These are phyloP conservation scores for Polytrichum commune DNA, from an alignment of 225 moss, liverwort and hornwort genomes.

Conservation along the genomic window DNA sequence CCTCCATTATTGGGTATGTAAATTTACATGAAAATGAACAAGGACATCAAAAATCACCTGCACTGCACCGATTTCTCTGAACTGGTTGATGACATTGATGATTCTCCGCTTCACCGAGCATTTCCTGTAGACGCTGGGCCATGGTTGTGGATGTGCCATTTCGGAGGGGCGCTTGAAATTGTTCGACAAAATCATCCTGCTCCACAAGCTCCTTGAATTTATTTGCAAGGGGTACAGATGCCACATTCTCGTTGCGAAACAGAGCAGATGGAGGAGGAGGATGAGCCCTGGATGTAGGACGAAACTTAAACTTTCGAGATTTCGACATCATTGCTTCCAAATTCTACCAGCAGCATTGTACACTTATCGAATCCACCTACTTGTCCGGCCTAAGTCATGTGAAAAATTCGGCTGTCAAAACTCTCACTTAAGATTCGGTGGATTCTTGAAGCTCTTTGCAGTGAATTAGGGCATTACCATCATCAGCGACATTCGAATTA, in stretches of 20 bases:
- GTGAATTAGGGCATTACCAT: too few relatives aligned
- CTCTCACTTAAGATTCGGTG: too few relatives aligned
- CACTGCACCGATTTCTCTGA: not conserved
- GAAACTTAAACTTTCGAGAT: slow-evolving; percentile 39
- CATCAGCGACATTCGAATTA: too few relatives aligned
- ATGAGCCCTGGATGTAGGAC: slow-evolving; percentile 25
- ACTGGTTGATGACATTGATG: not conserved
- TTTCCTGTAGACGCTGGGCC: slow-evolving; percentile 40
- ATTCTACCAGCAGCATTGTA: too few relatives aligned
- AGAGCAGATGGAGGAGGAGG: not conserved
- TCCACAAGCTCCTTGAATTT: slow-evolving; percentile 48
- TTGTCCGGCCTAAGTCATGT: too few relatives aligned
- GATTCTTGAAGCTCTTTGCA: too few relatives aligned
- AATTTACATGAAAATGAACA: not conserved
- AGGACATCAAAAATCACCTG: not conserved
- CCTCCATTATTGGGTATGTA: not conserved
- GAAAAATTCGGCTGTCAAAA: too few relatives aligned
- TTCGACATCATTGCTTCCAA: slow-evolving; percentile 27
- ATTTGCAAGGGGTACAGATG: slow-evolving; percentile 43
- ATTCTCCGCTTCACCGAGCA: slow-evolving; percentile 29
- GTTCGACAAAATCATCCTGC: slow-evolving; percentile 30
- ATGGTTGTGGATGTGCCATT: slow-evolving; percentile 22
- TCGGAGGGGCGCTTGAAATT: not conserved
- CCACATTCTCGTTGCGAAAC: slow-evolving; percentile 23
- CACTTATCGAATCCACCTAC: too few relatives aligned